These are phyloP conservation scores for Anethum foeniculum DNA, from an alignment of 140 eudicot species.

Conservation along the genomic window DNA sequence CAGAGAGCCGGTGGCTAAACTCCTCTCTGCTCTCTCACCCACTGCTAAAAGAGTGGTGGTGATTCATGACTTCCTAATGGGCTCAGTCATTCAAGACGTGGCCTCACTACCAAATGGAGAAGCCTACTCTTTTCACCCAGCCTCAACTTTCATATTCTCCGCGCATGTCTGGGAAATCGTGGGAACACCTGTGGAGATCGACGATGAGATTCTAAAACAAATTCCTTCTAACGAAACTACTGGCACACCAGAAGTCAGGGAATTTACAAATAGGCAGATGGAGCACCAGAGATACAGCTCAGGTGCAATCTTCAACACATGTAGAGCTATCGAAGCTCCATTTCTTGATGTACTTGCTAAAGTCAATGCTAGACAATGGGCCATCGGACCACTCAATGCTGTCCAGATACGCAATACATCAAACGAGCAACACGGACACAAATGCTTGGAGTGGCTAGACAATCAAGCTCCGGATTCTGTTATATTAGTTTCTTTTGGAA, in stretches of 20 bases:
- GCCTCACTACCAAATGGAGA: constrained; percentile 32
- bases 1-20: constrained; percentile 26
- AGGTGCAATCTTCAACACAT: constrained; percentile 41
- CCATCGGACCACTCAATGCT: constrained; percentile 59
- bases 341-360: constrained; percentile 31
- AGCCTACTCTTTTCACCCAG: constrained; percentile 33
- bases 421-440: constrained; percentile 5
- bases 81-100: constrained; percentile 36
- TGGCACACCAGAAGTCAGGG: constrained; percentile 11
- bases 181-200: constrained; percentile 10
- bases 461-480: constrained; percentile 40
- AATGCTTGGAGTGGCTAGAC: constrained; percentile 60
- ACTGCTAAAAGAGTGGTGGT: constrained; percentile 25
- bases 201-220: not conserved
- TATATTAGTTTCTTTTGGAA: constrained; percentile 56
- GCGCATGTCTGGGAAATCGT: constrained; percentile 3
- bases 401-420: not conserved
- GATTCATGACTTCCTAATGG: constrained; percentile 44
- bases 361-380: constrained; percentile 32
- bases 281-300: constrained; percentile 18
- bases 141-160: constrained; percentile 26
- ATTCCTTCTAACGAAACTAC: constrained; percentile 18
- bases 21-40: constrained; percentile 20
- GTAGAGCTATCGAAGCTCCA: constrained; percentile 28
- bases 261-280: constrained; percentile 9